phyloP scores from a whole-genome alignment of 441 rosid genomes.

The Syzygium syzygioides region DNA sequence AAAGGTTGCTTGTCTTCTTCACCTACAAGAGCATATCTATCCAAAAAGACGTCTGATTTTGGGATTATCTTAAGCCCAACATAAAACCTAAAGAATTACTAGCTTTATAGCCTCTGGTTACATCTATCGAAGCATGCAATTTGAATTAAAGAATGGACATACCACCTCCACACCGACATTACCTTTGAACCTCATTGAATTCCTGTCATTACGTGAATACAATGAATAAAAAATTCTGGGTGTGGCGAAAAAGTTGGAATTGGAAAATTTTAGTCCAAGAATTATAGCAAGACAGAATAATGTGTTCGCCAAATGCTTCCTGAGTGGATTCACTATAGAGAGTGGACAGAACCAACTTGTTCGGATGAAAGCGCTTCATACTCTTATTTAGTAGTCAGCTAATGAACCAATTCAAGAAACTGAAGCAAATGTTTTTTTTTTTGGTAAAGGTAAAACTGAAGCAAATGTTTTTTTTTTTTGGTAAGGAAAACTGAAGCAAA shows the following conservation, averaged over 20 bases:
- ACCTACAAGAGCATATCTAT: constrained; percentile 20
- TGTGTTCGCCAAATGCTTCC: not conserved
- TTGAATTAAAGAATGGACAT: constrained; percentile 2
- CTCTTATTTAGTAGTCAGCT: not conserved
- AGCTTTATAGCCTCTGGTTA: not conserved
- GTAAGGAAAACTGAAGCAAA: too few relatives aligned
- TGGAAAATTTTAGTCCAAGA: not conserved
- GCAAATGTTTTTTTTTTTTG: too few relatives aligned
- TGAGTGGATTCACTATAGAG: not conserved
- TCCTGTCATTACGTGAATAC: not conserved
- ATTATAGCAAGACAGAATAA: not conserved
- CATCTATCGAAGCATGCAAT: not conserved
- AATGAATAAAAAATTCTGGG: not conserved
- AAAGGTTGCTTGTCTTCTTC: constrained; percentile 42
- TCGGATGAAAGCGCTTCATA: not conserved
- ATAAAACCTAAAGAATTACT: not conserved
- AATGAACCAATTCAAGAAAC: not conserved
- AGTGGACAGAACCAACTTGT: not conserved
- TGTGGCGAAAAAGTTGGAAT: not conserved
- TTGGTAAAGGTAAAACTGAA: too few relatives aligned
- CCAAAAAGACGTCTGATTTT: constrained; percentile 5
- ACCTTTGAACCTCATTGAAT: not conserved
- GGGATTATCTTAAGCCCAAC: not conserved
- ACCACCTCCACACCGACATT: constrained; percentile 25
- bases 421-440: not conserved